Evolutionary conservation across 441 rosid species (phyloP).

Genomic region (Rhodomyrtus psidioides): DNA sequence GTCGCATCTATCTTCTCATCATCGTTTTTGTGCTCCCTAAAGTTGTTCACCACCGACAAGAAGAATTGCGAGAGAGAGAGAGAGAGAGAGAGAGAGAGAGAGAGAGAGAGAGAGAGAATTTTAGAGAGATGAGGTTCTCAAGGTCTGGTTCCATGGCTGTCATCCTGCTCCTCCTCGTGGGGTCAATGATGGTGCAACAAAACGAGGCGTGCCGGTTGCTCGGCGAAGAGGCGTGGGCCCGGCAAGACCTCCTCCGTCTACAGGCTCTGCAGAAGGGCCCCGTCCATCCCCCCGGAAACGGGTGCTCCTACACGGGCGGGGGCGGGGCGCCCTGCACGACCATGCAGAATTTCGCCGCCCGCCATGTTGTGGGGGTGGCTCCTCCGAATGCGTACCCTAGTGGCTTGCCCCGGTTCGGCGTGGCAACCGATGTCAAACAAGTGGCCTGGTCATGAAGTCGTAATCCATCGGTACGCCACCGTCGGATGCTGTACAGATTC

Average conservation of each 20-base stretch:
- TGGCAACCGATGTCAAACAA: not conserved
- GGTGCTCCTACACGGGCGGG: not conserved
- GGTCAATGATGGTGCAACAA: not conserved
- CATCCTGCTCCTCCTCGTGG: not conserved
- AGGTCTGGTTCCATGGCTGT: not conserved
- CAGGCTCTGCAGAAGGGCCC: not conserved
- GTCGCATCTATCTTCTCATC: not conserved
- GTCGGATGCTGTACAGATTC: not conserved
- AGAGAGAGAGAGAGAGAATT: no score
- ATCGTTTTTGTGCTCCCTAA: not conserved
- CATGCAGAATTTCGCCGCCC: not conserved
- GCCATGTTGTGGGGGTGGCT: not conserved
- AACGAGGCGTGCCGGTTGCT: not conserved
- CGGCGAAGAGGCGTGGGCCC: not conserved
- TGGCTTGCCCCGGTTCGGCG: not conserved
- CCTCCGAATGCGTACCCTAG: not conserved
- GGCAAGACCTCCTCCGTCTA: not conserved
- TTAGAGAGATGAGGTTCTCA: not conserved
- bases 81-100: not conserved
- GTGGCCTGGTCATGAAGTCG: not conserved
- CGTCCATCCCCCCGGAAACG: not conserved
- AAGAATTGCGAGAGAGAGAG: no score
- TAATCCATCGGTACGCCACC: not conserved
- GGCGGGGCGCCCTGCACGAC: not conserved
- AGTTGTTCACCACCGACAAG: not conserved